These are phyloP conservation scores for Penicillium sp. DNA, from an alignment of 2,329 filamentous ascomycete genomes.

Conservation along the genomic window DNA sequence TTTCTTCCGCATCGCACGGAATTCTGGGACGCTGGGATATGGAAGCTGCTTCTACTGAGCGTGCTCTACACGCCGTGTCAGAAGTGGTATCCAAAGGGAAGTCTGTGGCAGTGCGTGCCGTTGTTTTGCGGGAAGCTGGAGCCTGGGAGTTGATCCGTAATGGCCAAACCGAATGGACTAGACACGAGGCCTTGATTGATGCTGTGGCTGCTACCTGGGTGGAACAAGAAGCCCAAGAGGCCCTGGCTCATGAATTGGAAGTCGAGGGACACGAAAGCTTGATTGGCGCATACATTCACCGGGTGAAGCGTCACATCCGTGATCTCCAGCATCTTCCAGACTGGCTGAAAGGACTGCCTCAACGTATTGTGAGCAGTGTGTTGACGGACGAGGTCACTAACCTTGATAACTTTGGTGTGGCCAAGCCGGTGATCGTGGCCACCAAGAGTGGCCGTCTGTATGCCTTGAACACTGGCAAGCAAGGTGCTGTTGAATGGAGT, in stretches of 20 bases:
- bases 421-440: conserved; percentile 78
- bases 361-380: conserved; percentile 66
- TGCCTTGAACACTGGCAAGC: conserved; percentile 73
- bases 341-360: conserved; percentile 69
- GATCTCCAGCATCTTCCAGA: conserved; percentile 73
- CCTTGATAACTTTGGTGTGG: conserved; percentile 73
- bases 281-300: conserved; percentile 80
- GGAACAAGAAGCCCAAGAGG: conserved; percentile 70
- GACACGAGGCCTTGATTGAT: conserved; percentile 78
- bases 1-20: conserved; percentile 75
- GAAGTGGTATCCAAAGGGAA: conserved; percentile 76
- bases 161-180: conserved; percentile 75
- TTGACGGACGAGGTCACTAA: conserved; percentile 56
- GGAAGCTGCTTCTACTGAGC: conserved; percentile 47
- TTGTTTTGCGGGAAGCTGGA: conserved; percentile 62
- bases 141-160: conserved; percentile 86
- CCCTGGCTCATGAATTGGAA: conserved; percentile 76
- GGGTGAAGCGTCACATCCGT: conserved; percentile 75
- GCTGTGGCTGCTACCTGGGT: conserved; percentile 79
- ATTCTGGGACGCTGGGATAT: conserved; percentile 73
- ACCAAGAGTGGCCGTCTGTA: conserved; percentile 78
- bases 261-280: conserved; percentile 83
- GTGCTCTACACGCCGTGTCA: conserved; percentile 68
- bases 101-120: conserved; percentile 75
- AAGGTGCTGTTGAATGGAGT: conserved; percentile 76